phyloP scores from a whole-genome alignment of 1,284 basidiomycete genomes.

The Ceratobasidium sp. region DNA sequence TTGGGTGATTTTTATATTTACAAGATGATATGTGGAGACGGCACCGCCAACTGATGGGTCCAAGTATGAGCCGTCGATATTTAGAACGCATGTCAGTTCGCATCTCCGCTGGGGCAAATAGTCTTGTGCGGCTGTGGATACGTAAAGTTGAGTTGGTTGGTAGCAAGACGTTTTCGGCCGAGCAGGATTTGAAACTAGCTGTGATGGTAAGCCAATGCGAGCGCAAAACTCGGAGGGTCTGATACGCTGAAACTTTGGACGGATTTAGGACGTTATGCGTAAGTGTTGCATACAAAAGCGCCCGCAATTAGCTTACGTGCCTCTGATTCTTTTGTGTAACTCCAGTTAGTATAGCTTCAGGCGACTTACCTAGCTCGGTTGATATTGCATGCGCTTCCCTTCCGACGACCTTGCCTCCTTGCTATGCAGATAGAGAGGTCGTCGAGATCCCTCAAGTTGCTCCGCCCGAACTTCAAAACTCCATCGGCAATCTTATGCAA shows the following conservation, averaged over 20 bases:
- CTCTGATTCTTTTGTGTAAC: no score
- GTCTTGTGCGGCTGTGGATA: slow-evolving; percentile 14
- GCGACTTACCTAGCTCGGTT: neutral
- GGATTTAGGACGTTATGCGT: slow-evolving; percentile 21
- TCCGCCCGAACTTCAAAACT: neutral
- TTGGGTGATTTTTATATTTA: neutral
- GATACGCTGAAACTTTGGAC: neutral
- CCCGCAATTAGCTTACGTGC: no score
- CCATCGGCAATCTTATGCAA: neutral
- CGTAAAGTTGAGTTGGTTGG: slow-evolving; percentile 14
- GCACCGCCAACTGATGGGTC: slow-evolving; percentile 16
- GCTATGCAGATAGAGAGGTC: neutral
- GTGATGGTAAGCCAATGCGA: slow-evolving; percentile 15
- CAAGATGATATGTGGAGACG: slow-evolving; percentile 26
- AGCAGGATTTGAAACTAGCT: slow-evolving; percentile 18
- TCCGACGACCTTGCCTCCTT: neutral
- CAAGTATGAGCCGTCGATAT: slow-evolving; percentile 29
- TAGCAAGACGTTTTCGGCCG: slow-evolving; percentile 2
- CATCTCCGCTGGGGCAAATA: neutral
- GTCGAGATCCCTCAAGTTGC: neutral
- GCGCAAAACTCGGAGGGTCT: neutral
- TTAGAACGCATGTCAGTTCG: slow-evolving; percentile 7
- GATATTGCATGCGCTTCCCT: slow-evolving; percentile 1
- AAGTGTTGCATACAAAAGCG: no score
- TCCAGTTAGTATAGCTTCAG: neutral